Base-by-base conservation (phyloP, 257 asterid genomes). In the Eucommia ulmoides region DNA sequence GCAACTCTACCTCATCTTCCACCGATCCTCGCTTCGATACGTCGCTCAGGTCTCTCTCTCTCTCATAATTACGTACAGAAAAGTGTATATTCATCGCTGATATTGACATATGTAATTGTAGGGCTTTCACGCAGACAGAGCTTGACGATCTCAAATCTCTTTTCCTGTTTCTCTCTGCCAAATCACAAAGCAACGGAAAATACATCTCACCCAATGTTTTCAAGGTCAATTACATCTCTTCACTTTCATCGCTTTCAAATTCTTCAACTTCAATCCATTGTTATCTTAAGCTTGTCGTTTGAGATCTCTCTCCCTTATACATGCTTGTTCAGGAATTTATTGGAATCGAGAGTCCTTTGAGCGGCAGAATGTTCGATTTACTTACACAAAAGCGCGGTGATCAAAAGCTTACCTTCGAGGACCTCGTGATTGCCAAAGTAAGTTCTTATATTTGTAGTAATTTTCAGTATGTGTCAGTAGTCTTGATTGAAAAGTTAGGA, bases 341-440 rank as follows among this genome's bases (percentile, higher is more conserved):
- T 19, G 92, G 96, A 58, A 60, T 82, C 51, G 92, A 74, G 50
- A 93, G 98, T 33, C 69, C 88, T 23, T 63, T 85, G 24, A 94
- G 92, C 24, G 88, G 85, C 62, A 81, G 96, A 59, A 44, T 89
- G 60, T 85, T 82, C 57, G 63, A 76, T 64, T 69, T 89, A 72
- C 83, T 81, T 24, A 53, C 96, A 12, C 94, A 75, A 77, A 78
- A 79, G 23, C 81, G 91, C 18, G 71, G 68, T 61, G 94, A 89
- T 74, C 75, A 72, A 44, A 82, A 56, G 58, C 84, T 89, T 53
- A 80, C 91, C 15, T 82, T 57, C 52, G 82, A 82, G 58, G 98
- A 89, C 79, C 88, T 89, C 53, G 86, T 89, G 23, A 78, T 85
- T 72, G 93, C 92, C 18, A 89, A 89, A 71, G 98, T 82, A 62